Evolutionary conservation across 805 yeast genomes (phyloP).

Genomic region (Lipomyces anomalus): DNA sequence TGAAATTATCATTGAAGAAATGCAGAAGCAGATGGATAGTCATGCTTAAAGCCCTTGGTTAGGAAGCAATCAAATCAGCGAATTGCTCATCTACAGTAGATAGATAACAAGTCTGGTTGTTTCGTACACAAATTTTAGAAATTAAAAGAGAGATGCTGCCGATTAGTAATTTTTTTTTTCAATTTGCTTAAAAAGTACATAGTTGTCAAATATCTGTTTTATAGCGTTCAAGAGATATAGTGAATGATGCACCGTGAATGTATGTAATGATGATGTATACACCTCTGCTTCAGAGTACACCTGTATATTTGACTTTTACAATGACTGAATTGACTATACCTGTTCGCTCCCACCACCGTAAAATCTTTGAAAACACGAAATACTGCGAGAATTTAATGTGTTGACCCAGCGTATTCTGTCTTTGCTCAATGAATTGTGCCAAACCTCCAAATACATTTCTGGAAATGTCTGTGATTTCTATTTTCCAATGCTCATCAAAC

Average conservation of each 20-base stretch:
- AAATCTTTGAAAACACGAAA: constrained; percentile 6
- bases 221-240: no score
- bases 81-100: no score
- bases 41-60: no score
- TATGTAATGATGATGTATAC: no score
- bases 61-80: no score
- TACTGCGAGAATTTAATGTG: constrained; percentile 10
- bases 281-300: no score
- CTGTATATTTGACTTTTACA: background rate
- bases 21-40: no score
- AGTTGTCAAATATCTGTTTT: background rate
- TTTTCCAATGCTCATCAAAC: constrained; percentile 12
- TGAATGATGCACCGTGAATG: no score
- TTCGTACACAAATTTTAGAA: no score
- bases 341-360: constrained; percentile 14
- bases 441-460: constrained; percentile 17
- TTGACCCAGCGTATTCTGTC: constrained; percentile 1
- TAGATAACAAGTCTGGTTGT: no score
- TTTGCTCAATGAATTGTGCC: constrained; percentile 3
- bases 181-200: background rate
- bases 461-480: constrained; percentile 13
- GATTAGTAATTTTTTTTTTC: background rate
- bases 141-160: no score
- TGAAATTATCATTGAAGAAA: constrained; percentile 42
- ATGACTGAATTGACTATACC: constrained; percentile 9